These are phyloP conservation scores for Acephala macrosclerotiorum DNA, from an alignment of 2,329 filamentous ascomycete species.

Conservation along the genomic window DNA sequence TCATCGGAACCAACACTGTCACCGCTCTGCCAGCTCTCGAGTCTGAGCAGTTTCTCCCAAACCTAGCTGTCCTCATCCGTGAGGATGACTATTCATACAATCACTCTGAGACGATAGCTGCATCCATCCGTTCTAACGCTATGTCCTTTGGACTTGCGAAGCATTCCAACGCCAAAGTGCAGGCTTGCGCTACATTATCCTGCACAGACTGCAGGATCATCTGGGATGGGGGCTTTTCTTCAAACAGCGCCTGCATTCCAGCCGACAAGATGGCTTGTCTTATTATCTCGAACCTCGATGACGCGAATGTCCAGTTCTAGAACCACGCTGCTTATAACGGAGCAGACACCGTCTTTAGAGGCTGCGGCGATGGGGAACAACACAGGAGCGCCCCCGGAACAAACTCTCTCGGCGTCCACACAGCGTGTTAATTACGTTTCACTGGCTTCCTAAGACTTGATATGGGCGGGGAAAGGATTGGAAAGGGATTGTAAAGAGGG, in stretches of 20 bases:
- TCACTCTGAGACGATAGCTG: background rate
- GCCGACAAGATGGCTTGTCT: background rate
- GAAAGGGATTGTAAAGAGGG: background rate
- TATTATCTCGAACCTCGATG: background rate
- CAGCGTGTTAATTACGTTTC: background rate
- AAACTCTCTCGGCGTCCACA: slow-evolving; percentile 1
- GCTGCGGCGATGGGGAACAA: background rate
- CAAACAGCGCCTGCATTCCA: background rate
- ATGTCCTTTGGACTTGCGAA: background rate
- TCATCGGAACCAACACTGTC: background rate
- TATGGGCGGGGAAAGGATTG: background rate
- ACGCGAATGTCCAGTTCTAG: background rate
- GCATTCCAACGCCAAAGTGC: background rate
- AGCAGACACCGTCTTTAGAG: background rate
- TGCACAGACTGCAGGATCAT: background rate
- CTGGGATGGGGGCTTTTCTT: background rate
- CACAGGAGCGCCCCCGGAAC: background rate
- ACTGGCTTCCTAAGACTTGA: background rate
- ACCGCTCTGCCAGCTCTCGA: background rate
- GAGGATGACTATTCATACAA: background rate
- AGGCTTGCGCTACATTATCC: background rate
- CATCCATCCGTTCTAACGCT: background rate
- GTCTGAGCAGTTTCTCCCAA: background rate
- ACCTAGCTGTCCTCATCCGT: background rate
- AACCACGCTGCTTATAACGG: background rate